A percentile compares a stretch with the other conserved stretches of the same genome.
These are phyloP conservation scores for Candida methanosorbosa DNA, from an alignment of 805 yeast genomes.

Conservation along the genomic window DNA sequence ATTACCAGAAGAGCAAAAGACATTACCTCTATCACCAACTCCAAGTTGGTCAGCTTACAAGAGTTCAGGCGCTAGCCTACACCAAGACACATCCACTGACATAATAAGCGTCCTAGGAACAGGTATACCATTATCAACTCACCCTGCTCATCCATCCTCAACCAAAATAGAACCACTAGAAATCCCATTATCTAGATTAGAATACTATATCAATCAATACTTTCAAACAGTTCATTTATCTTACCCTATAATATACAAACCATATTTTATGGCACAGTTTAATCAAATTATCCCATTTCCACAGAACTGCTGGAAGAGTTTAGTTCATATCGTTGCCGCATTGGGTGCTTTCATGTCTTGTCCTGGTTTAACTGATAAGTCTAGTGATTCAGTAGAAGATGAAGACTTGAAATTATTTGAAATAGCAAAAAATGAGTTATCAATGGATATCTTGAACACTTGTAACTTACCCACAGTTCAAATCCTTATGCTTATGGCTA, in stretches of 20 bases:
- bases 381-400: slow-evolving; percentile 2
- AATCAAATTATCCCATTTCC: slow-evolving; percentile 9
- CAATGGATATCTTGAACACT: slow-evolving; percentile 7
- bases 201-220: slow-evolving; percentile 6
- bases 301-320: slow-evolving; percentile 8
- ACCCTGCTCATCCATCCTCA: neutral
- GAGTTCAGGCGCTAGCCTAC: too few relatives aligned
- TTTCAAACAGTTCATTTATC: slow-evolving; percentile 9
- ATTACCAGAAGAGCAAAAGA: slow-evolving; percentile 6
- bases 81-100: slow-evolving; percentile 8
- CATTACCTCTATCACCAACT: neutral
- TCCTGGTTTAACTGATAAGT: neutral
- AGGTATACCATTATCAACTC: slow-evolving; percentile 1
- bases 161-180: neutral
- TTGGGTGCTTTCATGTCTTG: slow-evolving; percentile 11
- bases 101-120: slow-evolving; percentile 6
- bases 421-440: slow-evolving; percentile 6
- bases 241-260: slow-evolving; percentile 9
- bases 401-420: slow-evolving; percentile 7
- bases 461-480: slow-evolving; percentile 10
- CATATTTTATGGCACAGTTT: slow-evolving; percentile 10
- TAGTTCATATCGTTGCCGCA: slow-evolving; percentile 10
- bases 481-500: slow-evolving; percentile 23
- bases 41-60: neutral
- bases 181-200: slow-evolving; percentile 1